Evolutionary conservation across 768 basidiomycete genomes (phyloP).

Genomic region (Trametes coccinea): DNA sequence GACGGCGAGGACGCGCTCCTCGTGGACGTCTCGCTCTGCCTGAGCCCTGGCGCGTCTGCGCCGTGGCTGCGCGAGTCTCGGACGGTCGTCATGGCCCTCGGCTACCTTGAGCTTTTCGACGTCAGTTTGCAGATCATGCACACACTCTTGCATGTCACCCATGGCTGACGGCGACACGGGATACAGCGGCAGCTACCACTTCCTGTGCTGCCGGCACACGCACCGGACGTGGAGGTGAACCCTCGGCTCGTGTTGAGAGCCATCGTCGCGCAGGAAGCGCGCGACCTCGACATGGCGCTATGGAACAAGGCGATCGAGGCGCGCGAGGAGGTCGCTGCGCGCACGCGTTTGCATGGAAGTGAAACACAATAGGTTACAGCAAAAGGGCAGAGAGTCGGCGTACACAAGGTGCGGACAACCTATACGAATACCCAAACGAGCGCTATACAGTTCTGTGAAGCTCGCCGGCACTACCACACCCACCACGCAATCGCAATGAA

Average conservation of each 20-base stretch:
- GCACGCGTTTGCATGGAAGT: neutral
- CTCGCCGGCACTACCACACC: conserved; percentile 19
- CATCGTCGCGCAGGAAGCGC: conserved; percentile 47
- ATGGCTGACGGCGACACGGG: no score
- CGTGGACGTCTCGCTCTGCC: conserved; percentile 56
- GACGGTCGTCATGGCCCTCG: conserved; percentile 53
- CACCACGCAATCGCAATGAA: conserved; percentile 38
- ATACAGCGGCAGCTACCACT: neutral
- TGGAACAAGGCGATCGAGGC: conserved; percentile 43
- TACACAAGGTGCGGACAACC: neutral
- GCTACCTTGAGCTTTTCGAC: conserved; percentile 52
- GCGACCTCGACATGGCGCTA: conserved; percentile 48
- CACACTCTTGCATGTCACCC: neutral
- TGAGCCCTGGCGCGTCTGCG: conserved; percentile 35
- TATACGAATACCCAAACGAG: neutral
- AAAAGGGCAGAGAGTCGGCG: neutral
- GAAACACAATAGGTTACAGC: neutral
- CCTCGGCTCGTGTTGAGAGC: conserved; percentile 53
- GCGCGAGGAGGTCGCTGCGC: conserved; percentile 2
- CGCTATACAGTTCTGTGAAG: neutral
- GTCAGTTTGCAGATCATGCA: conserved; percentile 35
- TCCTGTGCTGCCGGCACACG: conserved; percentile 16
- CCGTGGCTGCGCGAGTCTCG: conserved; percentile 58
- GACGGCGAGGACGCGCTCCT: conserved; percentile 52
- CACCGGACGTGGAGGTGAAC: conserved; percentile 35